Conservation (phyloP, 768 basidiomycete species). For the Lactarius evosmus region DNA sequence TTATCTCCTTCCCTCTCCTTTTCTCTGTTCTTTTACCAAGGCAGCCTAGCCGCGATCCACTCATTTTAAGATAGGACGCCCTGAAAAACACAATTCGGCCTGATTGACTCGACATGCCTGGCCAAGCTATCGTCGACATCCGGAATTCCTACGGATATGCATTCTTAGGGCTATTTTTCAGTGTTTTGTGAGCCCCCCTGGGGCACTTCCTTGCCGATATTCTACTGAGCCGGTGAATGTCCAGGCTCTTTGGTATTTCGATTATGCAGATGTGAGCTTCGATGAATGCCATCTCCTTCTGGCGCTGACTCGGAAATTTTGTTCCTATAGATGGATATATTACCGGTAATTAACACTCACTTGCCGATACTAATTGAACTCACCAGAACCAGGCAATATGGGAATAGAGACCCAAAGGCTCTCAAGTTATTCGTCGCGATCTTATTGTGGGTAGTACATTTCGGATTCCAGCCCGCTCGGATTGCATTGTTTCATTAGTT, state of each 20-base stretch:
- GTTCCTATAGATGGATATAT: background rate
- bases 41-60: too few relatives aligned
- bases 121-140: background rate
- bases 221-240: background rate
- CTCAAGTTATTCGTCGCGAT: too few relatives aligned
- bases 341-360: background rate
- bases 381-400: background rate
- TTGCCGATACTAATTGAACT: background rate
- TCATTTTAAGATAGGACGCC: too few relatives aligned
- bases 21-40: too few relatives aligned
- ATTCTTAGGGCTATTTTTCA: slow-evolving; percentile 7
- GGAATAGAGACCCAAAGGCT: background rate
- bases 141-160: background rate
- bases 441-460: too few relatives aligned
- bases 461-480: background rate
- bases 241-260: too few relatives aligned
- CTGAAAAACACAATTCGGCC: too few relatives aligned
- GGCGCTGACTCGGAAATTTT: background rate
- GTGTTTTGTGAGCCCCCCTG: background rate
- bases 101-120: too few relatives aligned
- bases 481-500: slow-evolving; percentile 28
- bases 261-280: too few relatives aligned
- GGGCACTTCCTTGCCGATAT: background rate
- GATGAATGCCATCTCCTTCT: background rate
- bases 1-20: too few relatives aligned